phyloP scores from a whole-genome alignment of 1,284 basidiomycete genomes.

The Ustilago bromivora region DNA sequence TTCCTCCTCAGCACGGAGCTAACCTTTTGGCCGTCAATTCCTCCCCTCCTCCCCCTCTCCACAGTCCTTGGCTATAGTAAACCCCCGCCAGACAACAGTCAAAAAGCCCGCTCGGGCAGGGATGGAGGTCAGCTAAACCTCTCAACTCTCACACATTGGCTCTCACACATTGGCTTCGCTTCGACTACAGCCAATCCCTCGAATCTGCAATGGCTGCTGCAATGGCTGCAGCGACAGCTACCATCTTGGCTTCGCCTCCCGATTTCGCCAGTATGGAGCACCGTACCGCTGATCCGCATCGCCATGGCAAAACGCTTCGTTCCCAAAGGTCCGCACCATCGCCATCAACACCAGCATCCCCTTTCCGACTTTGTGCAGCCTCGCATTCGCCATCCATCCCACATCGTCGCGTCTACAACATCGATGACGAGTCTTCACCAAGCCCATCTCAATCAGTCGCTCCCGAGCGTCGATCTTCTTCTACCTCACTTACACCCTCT shows the following conservation, averaged over 20 bases:
- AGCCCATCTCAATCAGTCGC: constrained; percentile 7
- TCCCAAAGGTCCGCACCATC: constrained; percentile 33
- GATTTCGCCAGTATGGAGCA: constrained; percentile 44
- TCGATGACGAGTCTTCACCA: constrained; percentile 22
- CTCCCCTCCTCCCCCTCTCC: neutral
- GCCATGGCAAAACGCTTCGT: constrained; percentile 24
- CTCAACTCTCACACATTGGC: neutral
- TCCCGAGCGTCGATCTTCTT: constrained; percentile 13
- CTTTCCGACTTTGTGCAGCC: constrained; percentile 20
- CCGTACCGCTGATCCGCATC: constrained; percentile 26
- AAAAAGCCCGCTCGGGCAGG: constrained; percentile 11
- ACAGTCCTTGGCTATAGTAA: constrained; percentile 9
- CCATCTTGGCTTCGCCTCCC: constrained; percentile 36
- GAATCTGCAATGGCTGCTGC: constrained; percentile 33
- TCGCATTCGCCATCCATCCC: constrained; percentile 36
- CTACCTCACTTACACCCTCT: constrained; percentile 26
- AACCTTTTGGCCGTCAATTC: neutral
- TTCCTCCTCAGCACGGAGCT: neutral
- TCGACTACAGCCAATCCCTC: neutral
- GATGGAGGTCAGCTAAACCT: constrained; percentile 27
- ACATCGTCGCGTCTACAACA: constrained; percentile 42
- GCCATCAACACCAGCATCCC: constrained; percentile 27
- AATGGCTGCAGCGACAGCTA: constrained; percentile 43
- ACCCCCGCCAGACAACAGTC: constrained; percentile 3
- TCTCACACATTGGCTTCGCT: too few species aligned